Percentiles rank a stretch among this genome's conserved stretches.
These are phyloP conservation scores for Quercus alba DNA, from an alignment of 306 rosid genomes.

Conservation along the genomic window DNA sequence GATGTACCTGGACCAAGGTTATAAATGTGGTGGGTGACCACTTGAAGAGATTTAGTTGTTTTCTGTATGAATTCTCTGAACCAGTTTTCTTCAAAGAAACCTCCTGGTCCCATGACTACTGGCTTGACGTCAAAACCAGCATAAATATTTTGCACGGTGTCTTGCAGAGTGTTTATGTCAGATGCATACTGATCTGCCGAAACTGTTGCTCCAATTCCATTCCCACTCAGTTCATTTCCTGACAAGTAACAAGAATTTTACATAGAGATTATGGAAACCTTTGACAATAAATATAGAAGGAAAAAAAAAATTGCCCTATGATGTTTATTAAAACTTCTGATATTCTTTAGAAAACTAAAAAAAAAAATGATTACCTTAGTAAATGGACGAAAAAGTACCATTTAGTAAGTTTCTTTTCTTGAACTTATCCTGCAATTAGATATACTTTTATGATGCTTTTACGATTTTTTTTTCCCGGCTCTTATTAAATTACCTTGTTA, in stretches of 20 bases:
- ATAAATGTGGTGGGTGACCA: slow-evolving; percentile 77
- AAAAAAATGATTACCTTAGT: neutral
- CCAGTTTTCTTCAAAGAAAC: slow-evolving; percentile 80
- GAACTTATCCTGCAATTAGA: no score
- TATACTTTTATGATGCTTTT: no score
- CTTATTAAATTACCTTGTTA: no score
- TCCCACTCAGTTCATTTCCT: slow-evolving; percentile 90
- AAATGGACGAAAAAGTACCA: no score
- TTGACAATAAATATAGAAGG: neutral
- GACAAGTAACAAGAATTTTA: neutral
- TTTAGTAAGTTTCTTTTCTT: no score
- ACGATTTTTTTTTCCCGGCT: no score
- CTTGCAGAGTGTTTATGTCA: slow-evolving; percentile 52
- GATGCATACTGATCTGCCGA: slow-evolving; percentile 62
- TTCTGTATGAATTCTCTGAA: slow-evolving; percentile 50
- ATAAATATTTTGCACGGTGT: slow-evolving; percentile 46
- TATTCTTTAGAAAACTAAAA: neutral
- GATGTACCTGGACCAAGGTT: slow-evolving; percentile 83
- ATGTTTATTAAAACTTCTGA: neutral
- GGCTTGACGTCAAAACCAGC: slow-evolving; percentile 49
- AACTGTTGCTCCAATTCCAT: slow-evolving; percentile 68
- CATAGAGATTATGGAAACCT: neutral
- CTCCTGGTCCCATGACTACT: slow-evolving; percentile 77
- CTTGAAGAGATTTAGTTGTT: slow-evolving; percentile 44
- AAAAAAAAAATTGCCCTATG: neutral